Conservation (phyloP, 1,139 yeast species). For the Yamadazyma buinensis region DNA sequence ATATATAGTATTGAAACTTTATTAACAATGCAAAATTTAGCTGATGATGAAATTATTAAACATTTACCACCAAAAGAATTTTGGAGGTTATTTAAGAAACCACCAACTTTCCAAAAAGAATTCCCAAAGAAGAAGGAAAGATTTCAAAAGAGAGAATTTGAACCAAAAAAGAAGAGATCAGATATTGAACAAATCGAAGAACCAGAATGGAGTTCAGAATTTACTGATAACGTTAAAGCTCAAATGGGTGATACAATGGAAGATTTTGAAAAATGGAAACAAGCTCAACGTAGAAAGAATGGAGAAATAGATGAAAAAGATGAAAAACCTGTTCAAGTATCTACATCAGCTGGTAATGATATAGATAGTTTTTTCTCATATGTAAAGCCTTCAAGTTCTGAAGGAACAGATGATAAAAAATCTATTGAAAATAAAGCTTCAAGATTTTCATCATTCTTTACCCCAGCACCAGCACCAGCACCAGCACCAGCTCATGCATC, state of each 20-base stretch:
- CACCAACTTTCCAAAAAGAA: conserved; percentile 9
- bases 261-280: conserved; percentile 70
- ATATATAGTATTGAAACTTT: conserved; percentile 40
- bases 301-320: conserved; percentile 18
- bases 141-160: conserved; percentile 6
- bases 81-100: conserved; percentile 29
- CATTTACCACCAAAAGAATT: conserved; percentile 40
- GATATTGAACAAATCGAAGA: conserved; percentile 40
- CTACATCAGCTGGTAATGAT: conserved; percentile 26
- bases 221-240: conserved; percentile 30
- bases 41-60: conserved; percentile 26
- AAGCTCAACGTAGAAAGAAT: conserved; percentile 39
- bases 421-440: conserved; percentile 29
- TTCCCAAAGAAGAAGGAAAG: conserved; percentile 4
- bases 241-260: conserved; percentile 58
- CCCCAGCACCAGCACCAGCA: conserved; percentile 11
- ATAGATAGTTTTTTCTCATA: conserved; percentile 53
- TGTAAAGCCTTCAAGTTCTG: conserved; percentile 27
- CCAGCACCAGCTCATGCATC: background rate
- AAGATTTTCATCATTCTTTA: conserved; percentile 46
- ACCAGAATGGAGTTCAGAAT: conserved; percentile 51
- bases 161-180: conserved; percentile 10
- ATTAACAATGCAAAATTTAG: conserved; percentile 30
- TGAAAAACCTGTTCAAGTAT: too few species aligned
- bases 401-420: conserved; percentile 12